phyloP scores from a whole-genome alignment of 2,329 filamentous ascomycete species.

The Neopestalotiopsis sp. region DNA sequence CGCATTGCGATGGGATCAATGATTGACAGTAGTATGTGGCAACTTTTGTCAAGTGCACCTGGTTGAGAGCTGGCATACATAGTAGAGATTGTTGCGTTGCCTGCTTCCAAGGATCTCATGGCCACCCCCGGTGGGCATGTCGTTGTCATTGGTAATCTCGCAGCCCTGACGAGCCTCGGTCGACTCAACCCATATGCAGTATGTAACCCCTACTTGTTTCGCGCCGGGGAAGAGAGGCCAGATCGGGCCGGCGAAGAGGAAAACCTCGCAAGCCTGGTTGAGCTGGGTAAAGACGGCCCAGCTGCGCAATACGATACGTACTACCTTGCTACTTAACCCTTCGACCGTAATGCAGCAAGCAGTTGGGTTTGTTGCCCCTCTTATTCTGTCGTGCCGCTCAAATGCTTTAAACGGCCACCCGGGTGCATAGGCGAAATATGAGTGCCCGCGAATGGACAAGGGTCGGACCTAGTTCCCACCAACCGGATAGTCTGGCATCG shows the following conservation, averaged over 20 bases:
- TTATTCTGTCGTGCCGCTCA: background rate
- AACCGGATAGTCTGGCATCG: background rate
- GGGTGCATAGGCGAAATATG: conserved; percentile 2
- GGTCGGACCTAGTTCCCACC: background rate
- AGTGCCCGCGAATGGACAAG: background rate
- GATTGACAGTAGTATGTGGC: background rate
- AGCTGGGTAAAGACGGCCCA: background rate
- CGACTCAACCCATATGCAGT: background rate
- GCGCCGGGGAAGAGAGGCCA: background rate
- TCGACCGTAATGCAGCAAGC: background rate
- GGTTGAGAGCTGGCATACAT: background rate
- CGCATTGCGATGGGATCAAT: background rate
- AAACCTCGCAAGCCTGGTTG: background rate
- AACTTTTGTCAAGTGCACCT: too few relatives aligned
- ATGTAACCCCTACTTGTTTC: background rate
- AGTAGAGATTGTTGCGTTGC: background rate
- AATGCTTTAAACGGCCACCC: background rate
- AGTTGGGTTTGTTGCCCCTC: background rate
- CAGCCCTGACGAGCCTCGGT: background rate
- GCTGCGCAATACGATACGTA: conserved; percentile 1
- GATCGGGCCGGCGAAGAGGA: background rate
- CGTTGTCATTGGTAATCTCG: background rate
- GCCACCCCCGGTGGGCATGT: background rate
- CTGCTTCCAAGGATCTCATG: background rate
- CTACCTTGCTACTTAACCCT: background rate